Conservation (phyloP, 768 basidiomycete genomes). For the Boletus pseudopeckii region DNA sequence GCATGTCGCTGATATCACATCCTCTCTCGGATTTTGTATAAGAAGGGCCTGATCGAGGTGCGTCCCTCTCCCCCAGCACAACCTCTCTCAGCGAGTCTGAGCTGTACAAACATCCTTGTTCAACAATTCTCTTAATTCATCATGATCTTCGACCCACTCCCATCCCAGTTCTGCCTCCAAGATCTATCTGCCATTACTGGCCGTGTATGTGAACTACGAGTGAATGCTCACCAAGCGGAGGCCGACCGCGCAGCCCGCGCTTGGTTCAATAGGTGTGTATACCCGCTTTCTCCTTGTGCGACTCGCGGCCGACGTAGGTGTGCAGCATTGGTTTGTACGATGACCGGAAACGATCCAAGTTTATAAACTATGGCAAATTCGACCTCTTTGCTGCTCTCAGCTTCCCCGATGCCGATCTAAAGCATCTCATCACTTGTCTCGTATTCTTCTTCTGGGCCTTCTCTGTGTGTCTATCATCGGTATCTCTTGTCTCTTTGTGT, state of each 20-base stretch:
- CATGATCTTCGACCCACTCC: slow-evolving; percentile 33
- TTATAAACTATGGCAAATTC: slow-evolving; percentile 37
- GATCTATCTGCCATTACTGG: slow-evolving; percentile 36
- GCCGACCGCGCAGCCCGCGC: slow-evolving; percentile 32
- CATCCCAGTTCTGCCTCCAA: slow-evolving; percentile 34
- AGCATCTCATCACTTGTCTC: slow-evolving; percentile 35
- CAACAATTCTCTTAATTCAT: slow-evolving; percentile 14
- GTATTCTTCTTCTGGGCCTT: slow-evolving; percentile 40
- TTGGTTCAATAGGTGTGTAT: slow-evolving; percentile 34
- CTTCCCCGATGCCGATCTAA: slow-evolving; percentile 36
- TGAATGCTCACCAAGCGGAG: slow-evolving; percentile 31
- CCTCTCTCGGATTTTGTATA: slow-evolving; percentile 25
- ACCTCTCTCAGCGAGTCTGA: slow-evolving; percentile 27
- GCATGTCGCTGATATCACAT: slow-evolving; percentile 20
- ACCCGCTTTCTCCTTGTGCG: background rate
- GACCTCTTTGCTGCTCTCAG: slow-evolving; percentile 38
- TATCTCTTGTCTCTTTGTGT: background rate
- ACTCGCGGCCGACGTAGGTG: background rate
- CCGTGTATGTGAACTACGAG: slow-evolving; percentile 35
- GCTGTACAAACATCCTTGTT: slow-evolving; percentile 17
- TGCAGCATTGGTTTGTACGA: slow-evolving; percentile 34
- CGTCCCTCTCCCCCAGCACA: slow-evolving; percentile 6
- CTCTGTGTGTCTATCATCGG: slow-evolving; percentile 23
- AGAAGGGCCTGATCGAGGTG: slow-evolving; percentile 21
- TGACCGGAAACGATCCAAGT: slow-evolving; percentile 33